phyloP scores from a whole-genome alignment of 805 yeast genomes.

The Kodamaea jinghongensis region DNA sequence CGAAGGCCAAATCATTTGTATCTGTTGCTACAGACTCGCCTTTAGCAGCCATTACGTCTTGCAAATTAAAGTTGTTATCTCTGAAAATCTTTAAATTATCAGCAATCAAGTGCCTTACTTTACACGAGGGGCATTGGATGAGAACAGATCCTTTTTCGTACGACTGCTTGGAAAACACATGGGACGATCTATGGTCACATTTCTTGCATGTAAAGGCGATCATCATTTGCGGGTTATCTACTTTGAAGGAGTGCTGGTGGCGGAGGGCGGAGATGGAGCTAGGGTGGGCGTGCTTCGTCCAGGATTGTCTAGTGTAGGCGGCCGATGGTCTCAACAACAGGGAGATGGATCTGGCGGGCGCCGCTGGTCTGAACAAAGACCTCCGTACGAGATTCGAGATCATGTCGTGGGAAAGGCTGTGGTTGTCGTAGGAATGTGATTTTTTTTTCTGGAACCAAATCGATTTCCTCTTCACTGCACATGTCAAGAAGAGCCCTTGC shows the following conservation, averaged over 20 bases:
- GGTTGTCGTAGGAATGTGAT: too few species aligned
- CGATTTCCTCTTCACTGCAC: too few species aligned
- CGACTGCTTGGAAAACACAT: constrained; percentile 89
- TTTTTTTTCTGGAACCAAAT: too few species aligned
- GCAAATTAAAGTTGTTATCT: constrained; percentile 74
- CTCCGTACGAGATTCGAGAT: too few species aligned
- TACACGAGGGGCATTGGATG: constrained; percentile 90
- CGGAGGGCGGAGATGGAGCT: too few species aligned
- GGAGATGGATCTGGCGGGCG: too few species aligned
- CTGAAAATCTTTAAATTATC: constrained; percentile 70
- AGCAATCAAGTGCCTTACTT: constrained; percentile 84
- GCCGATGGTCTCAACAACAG: too few species aligned
- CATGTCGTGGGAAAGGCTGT: too few species aligned
- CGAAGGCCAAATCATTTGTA: constrained; percentile 66
- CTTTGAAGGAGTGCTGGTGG: constrained; percentile 34
- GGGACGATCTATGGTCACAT: constrained; percentile 81
- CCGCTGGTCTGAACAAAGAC: too few species aligned
- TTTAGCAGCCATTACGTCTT: constrained; percentile 70
- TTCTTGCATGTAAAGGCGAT: constrained; percentile 90
- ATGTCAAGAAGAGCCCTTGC: constrained; percentile 19
- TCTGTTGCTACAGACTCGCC: constrained; percentile 72
- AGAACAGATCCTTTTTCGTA: constrained; percentile 83
- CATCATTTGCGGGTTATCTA: constrained; percentile 77
- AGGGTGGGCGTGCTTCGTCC: too few species aligned
- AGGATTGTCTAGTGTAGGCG: too few species aligned